A percentile compares a stretch with the other conserved stretches of the same genome.
Conservation (phyloP, 768 basidiomycete genomes). For the Trametes punicea region DNA sequence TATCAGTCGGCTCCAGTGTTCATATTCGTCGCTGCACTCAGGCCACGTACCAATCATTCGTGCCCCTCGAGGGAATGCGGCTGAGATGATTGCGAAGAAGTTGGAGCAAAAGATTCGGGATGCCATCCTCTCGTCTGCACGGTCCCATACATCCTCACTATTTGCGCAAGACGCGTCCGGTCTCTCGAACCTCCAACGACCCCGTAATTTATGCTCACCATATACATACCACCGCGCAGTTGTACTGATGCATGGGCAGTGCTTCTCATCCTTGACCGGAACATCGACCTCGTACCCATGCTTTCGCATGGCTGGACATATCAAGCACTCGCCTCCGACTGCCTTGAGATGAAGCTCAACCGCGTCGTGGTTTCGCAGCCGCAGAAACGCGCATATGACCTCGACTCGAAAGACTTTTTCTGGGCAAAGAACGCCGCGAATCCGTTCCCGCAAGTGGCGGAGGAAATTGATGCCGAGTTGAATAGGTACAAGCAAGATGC, state of each 20-base stretch:
- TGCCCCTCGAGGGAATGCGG: conserved; percentile 92
- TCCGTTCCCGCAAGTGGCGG: conserved; percentile 97
- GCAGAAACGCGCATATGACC: conserved; percentile 85
- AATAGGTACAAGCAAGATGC: conserved; percentile 95
- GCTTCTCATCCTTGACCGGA: conserved; percentile 89
- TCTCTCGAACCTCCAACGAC: conserved; percentile 82
- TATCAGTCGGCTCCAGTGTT: background rate
- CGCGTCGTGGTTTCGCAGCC: conserved; percentile 80
- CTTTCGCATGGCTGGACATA: conserved; percentile 98
- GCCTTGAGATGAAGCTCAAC: conserved; percentile 95
- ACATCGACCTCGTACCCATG: conserved; percentile 91
- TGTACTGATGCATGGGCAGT: conserved; percentile 48
- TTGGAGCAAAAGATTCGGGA: conserved; percentile 91
- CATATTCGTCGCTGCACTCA: conserved; percentile 28
- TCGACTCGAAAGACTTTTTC: conserved; percentile 98
- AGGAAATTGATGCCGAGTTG: conserved; percentile 91
- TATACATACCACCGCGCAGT: background rate
- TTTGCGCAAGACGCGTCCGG: conserved; percentile 82
- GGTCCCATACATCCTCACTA: conserved; percentile 57
- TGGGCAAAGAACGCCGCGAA: conserved; percentile 96
- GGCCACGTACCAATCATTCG: conserved; percentile 94
- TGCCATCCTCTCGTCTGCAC: conserved; percentile 66
- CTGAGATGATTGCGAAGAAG: conserved; percentile 98
- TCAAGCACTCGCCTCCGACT: conserved; percentile 96
- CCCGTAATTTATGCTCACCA: conserved; percentile 52